Base-by-base conservation (phyloP, 306 rosid genomes). In the Begonia masoniana region DNA sequence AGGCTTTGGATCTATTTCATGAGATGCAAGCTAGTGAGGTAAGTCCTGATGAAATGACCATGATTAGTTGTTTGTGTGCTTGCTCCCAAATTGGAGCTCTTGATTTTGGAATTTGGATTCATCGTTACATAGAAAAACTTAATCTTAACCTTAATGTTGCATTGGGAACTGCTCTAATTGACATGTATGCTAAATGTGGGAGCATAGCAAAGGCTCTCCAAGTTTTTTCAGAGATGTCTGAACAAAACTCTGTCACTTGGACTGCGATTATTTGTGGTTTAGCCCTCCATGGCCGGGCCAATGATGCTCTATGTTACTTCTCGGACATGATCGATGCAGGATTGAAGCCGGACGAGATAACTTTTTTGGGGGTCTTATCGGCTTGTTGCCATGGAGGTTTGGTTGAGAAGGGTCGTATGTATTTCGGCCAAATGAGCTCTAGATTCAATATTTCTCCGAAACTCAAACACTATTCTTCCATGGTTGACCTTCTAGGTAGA, bases 121-220 rank as follows among this genome's bases (percentile, higher is more conserved):
- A 84, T 62, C 84, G 12, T 64, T 84, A 79, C 59, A 71, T 82
- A 21, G 78, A 70, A 65, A 82, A 62, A 41, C 82, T 71, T 47
- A 57, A 47, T 56, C 52, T 82, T 47, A 23, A 62, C 48, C 10
- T 82, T 31, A 72, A 76, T 10, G 93, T 88, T 68, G 72, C 81
- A 36, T 23, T 88, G 17, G 92, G 97, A 58, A 88, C 95, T 31
- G 79, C 95, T 50, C 76, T 84, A 24, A 73, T 88, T 26, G 86
- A 88, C 73, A 84, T 84, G 97, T 88, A 82, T 68, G 76, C 84
- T 43, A 84, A 88, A 72, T 79, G 95, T 52, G 95, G 97, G 69
- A 79, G 75, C 71, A 79, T 82, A 61, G 59, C 54, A 57, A 79
- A 63, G 73, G 92, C 95, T 58, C 63, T 84, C 55, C 76, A 74